phyloP scores from a whole-genome alignment of 441 rosid species.

The Biscutella laevigata region DNA sequence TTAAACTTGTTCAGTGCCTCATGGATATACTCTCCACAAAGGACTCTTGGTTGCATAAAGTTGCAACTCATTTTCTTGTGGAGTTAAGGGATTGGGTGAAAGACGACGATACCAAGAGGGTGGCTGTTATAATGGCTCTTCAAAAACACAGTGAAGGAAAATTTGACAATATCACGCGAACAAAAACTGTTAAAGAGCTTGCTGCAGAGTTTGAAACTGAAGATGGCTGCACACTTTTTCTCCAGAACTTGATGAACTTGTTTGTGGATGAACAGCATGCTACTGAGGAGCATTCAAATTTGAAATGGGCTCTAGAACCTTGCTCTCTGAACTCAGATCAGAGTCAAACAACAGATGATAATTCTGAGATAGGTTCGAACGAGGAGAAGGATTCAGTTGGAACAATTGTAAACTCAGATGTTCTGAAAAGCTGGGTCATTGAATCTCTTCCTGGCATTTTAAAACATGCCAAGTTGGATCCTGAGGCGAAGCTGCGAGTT shows the following conservation, averaged over 20 bases:
- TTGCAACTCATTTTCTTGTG: conserved; percentile 66
- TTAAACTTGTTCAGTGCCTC: conserved; percentile 79
- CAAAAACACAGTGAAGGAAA: conserved; percentile 90
- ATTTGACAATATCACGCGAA: conserved; percentile 62
- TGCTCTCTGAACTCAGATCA: conserved; percentile 55
- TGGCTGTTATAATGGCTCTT: conserved; percentile 65
- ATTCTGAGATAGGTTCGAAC: conserved; percentile 72
- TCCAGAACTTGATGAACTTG: conserved; percentile 64
- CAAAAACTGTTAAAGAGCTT: conserved; percentile 69
- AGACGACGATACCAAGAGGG: conserved; percentile 73
- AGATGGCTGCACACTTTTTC: conserved; percentile 65
- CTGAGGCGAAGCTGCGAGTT: conserved; percentile 62
- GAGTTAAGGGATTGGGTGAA: conserved; percentile 68
- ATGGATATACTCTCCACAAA: conserved; percentile 79
- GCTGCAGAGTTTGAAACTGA: conserved; percentile 77
- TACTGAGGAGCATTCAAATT: conserved; percentile 61
- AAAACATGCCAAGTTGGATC: conserved; percentile 59
- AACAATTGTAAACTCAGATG: conserved; percentile 48
- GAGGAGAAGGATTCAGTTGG: conserved; percentile 72
- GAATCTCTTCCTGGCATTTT: conserved; percentile 75
- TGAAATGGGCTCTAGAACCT: conserved; percentile 32
- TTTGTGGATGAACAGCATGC: conserved; percentile 71
- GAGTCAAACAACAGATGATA: conserved; percentile 98
- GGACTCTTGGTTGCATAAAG: conserved; percentile 89
- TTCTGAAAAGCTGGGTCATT: conserved; percentile 75